Percentiles rank a stretch among this genome's conserved stretches.
Conservation (phyloP, 768 basidiomycete species). For the Infundibulicybe gibba region DNA sequence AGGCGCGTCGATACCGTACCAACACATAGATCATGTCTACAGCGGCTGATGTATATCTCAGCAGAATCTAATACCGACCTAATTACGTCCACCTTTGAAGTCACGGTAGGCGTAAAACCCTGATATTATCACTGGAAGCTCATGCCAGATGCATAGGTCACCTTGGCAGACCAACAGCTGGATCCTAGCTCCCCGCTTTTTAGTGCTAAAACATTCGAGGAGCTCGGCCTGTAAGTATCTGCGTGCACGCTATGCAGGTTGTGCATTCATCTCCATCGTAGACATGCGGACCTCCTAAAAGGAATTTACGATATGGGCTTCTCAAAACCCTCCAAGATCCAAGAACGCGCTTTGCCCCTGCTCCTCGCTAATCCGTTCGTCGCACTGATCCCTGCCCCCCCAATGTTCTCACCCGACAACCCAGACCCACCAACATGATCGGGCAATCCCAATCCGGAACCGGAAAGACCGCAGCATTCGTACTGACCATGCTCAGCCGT, state of each 20-base stretch:
- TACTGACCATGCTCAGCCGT: conserved; percentile 94
- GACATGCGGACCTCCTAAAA: conserved; percentile 84
- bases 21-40: neutral
- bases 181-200: conserved; percentile 95
- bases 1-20: conserved; percentile 10
- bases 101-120: conserved; percentile 49
- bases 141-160: conserved; percentile 60
- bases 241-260: neutral
- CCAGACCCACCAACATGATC: conserved; percentile 98
- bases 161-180: conserved; percentile 92
- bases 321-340: conserved; percentile 97
- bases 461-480: conserved; percentile 98
- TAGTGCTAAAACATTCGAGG: conserved; percentile 92
- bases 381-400: neutral
- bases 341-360: conserved; percentile 92
- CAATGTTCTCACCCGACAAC: neutral
- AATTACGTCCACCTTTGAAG: conserved; percentile 79
- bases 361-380: conserved; percentile 86
- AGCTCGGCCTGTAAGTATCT: conserved; percentile 83
- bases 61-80: conserved; percentile 49
- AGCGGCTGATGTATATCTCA: no score
- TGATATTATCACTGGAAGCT: conserved; percentile 5
- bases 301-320: conserved; percentile 95
- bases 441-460: conserved; percentile 99
- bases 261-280: conserved; percentile 20